These are phyloP conservation scores for Aspergillus homomorphus DNA, from an alignment of 495 filamentous ascomycete species.

Conservation along the genomic window DNA sequence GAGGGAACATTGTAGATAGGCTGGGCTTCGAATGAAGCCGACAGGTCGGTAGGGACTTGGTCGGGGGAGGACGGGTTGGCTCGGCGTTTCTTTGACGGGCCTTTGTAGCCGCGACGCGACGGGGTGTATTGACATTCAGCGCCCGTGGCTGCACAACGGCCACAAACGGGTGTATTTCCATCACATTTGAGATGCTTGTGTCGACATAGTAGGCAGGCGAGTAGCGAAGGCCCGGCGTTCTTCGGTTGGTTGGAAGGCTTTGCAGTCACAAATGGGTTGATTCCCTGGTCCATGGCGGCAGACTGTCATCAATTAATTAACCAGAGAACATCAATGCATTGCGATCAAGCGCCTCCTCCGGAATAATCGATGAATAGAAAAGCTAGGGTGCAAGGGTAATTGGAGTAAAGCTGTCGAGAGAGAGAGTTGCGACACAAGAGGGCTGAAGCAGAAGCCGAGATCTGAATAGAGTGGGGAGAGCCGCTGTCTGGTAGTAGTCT, in stretches of 20 bases:
- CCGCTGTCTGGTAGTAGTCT: background rate
- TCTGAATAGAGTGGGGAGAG: background rate
- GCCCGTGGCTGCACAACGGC: conserved; percentile 36
- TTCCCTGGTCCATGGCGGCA: conserved; percentile 17
- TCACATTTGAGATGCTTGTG: conserved; percentile 58
- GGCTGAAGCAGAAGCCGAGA: background rate
- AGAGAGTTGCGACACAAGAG: background rate
- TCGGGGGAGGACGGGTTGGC: conserved; percentile 37
- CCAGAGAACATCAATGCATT: background rate
- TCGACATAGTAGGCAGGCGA: conserved; percentile 58
- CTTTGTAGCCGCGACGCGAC: conserved; percentile 48
- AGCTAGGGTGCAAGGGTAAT: background rate
- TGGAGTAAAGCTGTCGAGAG: background rate
- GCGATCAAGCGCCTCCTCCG: background rate
- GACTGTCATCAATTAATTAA: background rate
- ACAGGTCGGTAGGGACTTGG: conserved; percentile 23
- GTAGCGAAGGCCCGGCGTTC: conserved; percentile 37
- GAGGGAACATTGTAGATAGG: conserved; percentile 24
- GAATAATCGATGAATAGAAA: background rate
- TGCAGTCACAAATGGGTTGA: conserved; percentile 14
- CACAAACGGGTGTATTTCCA: conserved; percentile 40
- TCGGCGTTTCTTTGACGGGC: conserved; percentile 46
- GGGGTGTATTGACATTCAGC: conserved; percentile 44
- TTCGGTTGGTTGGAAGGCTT: conserved; percentile 14
- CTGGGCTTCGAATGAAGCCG: conserved; percentile 17